Evolutionary conservation across 345 rosid genomes (phyloP), one percentile per base, ranked within the genome.

Genomic region (Bretschneidera sinensis): DNA sequence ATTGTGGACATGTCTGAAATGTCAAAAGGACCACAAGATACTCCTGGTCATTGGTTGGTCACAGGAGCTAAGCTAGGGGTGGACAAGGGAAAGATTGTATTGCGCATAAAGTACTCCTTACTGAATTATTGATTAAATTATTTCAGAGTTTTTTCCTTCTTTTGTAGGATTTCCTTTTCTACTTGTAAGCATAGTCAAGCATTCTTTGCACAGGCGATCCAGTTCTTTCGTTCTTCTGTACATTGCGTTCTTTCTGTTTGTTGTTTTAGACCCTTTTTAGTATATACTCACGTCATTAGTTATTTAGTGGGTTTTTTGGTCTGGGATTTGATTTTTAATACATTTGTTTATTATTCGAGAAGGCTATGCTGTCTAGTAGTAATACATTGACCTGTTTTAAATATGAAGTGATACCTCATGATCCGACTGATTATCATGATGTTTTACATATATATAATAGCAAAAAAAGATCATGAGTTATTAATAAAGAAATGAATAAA

Each of bases 31-130:
- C 92, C 97, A 0, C 95, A 88, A 49, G 97, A 94, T 77, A 71
- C 83, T 64, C 96, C 99, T 6, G 99, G 97, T 19, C 97, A 94
- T 74, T 94, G 99, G 99, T 64, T 90, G 81, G 99, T 90, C n/a
- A 90, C 99, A 0, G 97, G 96, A 51, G 95, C 95, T 17, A 94
- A 94, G 84, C 95, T 94, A 43, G 97, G 97, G 67, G 88, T 90
- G 47, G 95, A 88, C 74, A 90, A 85, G 70, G 97, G 97, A 60
- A 94, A 75, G 84, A 88, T 94, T 74, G 81, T 90, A 47, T 71
- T 90, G 74, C 91, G 99, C 62, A 81, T 83, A 65, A 90, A 94
- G 81, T 90, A 94, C 78, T 94, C 99, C 2, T 84, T 94, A 59
- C 64, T 94, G 72, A 94, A 94, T 70, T 94, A 90, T 71, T 94